Evolutionary conservation across 176 grass and related monocot genomes (phyloP).

Genomic region (Rhynchospora pubera): DNA sequence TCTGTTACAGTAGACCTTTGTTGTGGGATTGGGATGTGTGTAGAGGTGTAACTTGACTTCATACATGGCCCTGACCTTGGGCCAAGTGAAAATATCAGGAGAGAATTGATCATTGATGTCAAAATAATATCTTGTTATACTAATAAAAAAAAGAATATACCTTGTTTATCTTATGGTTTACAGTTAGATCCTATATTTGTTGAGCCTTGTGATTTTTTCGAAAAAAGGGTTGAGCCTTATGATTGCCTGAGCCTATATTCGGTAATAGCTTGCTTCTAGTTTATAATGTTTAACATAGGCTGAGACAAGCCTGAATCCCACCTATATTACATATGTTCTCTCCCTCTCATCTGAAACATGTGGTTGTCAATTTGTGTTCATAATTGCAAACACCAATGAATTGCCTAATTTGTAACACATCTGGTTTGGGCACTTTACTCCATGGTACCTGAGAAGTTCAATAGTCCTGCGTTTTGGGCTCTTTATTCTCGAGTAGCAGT

Average conservation of each 20-base stretch:
- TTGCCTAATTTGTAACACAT: too few relatives aligned
- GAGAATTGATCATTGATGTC: not conserved
- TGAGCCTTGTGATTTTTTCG: not conserved
- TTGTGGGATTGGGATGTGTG: not conserved
- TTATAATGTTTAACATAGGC: not conserved
- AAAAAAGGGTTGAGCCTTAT: not conserved
- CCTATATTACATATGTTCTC: not conserved
- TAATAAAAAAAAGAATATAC: not conserved
- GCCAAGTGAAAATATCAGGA: not conserved
- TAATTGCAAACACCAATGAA: too few relatives aligned
- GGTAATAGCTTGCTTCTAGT: not conserved
- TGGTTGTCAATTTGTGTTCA: not conserved
- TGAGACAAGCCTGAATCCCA: not conserved
- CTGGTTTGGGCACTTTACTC: too few relatives aligned
- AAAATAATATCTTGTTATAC: not conserved
- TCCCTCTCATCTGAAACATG: not conserved
- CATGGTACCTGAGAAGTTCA: too few relatives aligned
- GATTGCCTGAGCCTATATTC: not conserved
- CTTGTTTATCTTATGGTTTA: not conserved
- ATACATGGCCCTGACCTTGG: not conserved
- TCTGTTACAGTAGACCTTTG: not conserved
- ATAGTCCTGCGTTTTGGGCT: too few relatives aligned
- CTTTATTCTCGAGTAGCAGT: too few relatives aligned
- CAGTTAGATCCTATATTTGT: not conserved
- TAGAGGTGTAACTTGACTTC: not conserved